Base-by-base conservation (phyloP, 2,329 filamentous ascomycete species). In the Sphaceloma murrayae region DNA sequence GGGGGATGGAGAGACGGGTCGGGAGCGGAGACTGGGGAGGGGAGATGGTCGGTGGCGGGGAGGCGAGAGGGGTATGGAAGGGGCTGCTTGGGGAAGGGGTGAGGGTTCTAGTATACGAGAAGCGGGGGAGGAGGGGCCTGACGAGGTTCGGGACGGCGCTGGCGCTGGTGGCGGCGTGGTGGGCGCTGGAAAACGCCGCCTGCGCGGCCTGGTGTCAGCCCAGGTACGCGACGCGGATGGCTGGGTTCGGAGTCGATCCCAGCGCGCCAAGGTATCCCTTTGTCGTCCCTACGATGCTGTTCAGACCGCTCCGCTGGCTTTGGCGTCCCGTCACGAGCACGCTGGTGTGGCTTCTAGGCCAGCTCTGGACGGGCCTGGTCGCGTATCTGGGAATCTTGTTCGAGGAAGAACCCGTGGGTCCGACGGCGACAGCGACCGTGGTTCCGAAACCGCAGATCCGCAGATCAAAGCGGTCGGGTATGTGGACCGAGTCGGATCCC, bases 251-350 rank as follows among this genome's bases (percentile, higher is more conserved):
- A 43, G 60, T 74, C 24, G 61, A 67, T 32, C 65, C 65, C 14
- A 61, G 74, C 49, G 72, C 72, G 7, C 75, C 75, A 0, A 54
- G 61, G 16, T 73, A 68, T 40, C 75, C 75, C 0, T 74, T 68
- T 48, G 73, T 75, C 4, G 63, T 75, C 4, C 70, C 72, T 2
- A 77, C 72, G 2, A 64, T 78, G 54, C 46, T 75, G 2, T 72
- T 65, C 34, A 57, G 66, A 14, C 61, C 59, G 4, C 54, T 66
- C 4, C 48, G 61, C 21, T 55, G 53, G 22, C 46, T 65, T 42
- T 64, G 62, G 59, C 45, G 49, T 3, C 63, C 64, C 4, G 5
- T 40, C 9, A 40, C 36, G 2, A 29, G 36, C 36, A 40, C 36
- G 11, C 4, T 40, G 17, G 36, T 40, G 10, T 40, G 36, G 36